Evolutionary conservation across 495 filamentous ascomycete genomes (phyloP).

Genomic region (Aspergillus bertholletiae): DNA sequence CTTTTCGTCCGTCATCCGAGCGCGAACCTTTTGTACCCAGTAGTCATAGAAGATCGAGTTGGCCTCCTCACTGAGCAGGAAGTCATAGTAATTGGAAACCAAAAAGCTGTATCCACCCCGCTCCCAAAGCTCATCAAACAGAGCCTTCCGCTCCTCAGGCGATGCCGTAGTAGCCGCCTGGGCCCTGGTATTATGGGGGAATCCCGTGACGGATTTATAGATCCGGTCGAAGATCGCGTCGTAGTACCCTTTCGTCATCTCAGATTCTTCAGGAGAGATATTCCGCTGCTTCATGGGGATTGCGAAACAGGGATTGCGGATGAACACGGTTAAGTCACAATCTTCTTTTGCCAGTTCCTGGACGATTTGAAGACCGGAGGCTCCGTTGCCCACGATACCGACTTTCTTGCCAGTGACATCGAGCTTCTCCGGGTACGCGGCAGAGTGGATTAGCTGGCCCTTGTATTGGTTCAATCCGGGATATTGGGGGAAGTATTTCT

Average conservation of each 20-base stretch:
- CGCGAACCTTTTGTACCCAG: slow-evolving; percentile 48
- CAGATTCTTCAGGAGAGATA: slow-evolving; percentile 33
- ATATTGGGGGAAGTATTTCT: slow-evolving; percentile 19
- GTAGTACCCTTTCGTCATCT: slow-evolving; percentile 44
- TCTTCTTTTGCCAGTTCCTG: slow-evolving; percentile 30
- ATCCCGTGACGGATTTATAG: slow-evolving; percentile 37
- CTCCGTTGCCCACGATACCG: slow-evolving; percentile 24
- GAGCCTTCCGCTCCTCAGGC: slow-evolving; percentile 38
- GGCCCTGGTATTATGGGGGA: slow-evolving; percentile 35
- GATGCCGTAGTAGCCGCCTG: slow-evolving; percentile 44
- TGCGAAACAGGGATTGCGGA: slow-evolving; percentile 43
- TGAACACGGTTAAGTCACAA: slow-evolving; percentile 36
- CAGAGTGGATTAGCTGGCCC: slow-evolving; percentile 16
- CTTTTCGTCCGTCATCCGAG: slow-evolving; percentile 42
- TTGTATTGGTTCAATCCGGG: slow-evolving; percentile 12
- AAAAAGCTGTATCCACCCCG: slow-evolving; percentile 48
- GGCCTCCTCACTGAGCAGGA: slow-evolving; percentile 37
- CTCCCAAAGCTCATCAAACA: slow-evolving; percentile 46
- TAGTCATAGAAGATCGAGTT: slow-evolving; percentile 52
- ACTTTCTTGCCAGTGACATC: slow-evolving; percentile 20
- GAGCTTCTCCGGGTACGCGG: slow-evolving; percentile 16
- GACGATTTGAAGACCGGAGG: slow-evolving; percentile 24
- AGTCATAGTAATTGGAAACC: slow-evolving; percentile 49
- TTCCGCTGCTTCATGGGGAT: slow-evolving; percentile 43
- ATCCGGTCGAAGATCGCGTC: slow-evolving; percentile 31